Conservation (phyloP, 495 filamentous ascomycete species). For the Extremus antarcticus region DNA sequence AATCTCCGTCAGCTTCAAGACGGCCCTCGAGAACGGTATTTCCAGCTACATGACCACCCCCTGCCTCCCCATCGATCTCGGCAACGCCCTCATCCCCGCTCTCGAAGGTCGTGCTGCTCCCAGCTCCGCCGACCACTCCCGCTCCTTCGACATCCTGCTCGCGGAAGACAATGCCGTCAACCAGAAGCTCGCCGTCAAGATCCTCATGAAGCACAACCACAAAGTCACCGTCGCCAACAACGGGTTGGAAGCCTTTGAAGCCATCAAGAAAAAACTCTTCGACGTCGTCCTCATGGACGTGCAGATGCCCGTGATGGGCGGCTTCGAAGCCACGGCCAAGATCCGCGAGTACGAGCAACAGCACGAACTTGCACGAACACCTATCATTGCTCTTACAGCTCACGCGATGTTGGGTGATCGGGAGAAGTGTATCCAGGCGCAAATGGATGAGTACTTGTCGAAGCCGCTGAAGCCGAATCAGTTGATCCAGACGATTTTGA, state of each 20-base stretch:
- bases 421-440: conserved; percentile 94
- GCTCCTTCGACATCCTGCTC: conserved; percentile 90
- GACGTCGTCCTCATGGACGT: conserved; percentile 99
- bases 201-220: conserved; percentile 96
- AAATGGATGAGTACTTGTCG: conserved; percentile 98
- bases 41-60: conserved; percentile 98
- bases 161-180: conserved; percentile 98
- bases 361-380: conserved; percentile 64
- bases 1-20: conserved; percentile 87
- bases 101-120: conserved; percentile 89
- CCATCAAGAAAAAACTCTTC: conserved; percentile 78
- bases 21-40: conserved; percentile 89
- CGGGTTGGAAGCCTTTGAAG: conserved; percentile 81
- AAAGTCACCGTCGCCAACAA: conserved; percentile 93
- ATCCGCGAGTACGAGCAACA: conserved; percentile 90
- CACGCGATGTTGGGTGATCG: conserved; percentile 99
- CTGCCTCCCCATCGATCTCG: conserved; percentile 87
- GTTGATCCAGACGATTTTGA: conserved; percentile 96
- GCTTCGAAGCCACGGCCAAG: conserved; percentile 94
- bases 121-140: conserved; percentile 83
- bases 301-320: conserved; percentile 99
- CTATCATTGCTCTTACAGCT: conserved; percentile 93
- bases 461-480: conserved; percentile 97
- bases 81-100: conserved; percentile 97
- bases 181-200: conserved; percentile 91